Evolutionary conservation across 208 protist species (phyloP), one percentile per base, ranked within the genome.

Genomic region (Vickermania spadyakhi): DNA sequence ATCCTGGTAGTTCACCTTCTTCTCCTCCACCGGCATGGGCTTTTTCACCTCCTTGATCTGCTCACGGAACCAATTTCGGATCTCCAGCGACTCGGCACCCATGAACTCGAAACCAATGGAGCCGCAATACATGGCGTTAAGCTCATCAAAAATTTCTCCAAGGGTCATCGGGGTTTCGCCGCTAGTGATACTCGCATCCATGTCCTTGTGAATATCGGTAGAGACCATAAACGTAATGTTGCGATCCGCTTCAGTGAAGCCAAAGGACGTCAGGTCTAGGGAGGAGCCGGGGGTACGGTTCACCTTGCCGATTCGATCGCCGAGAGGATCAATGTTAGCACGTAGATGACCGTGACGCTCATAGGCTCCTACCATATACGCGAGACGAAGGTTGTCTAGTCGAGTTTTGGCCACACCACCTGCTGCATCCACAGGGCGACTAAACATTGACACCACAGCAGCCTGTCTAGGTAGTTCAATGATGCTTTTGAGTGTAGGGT

Each of bases 51-150:
- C 86, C 51, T 62, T 62, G 66, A 91, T 84, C 62, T 95, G 73
- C 53, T 97, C 77, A 21, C 93, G 79, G 64, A 98, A 92, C 96
- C 96, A 98, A 69, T 98, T 96, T 63, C 91, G 88, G 58, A 96
- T 71, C 26, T 98, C 86, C 56, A 92, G 81, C 72, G 84, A 89
- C 51, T 85, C 82, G 69, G 98, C 97, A 27, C 97, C 91, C 90
- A 98, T 97, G 77, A 98, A 99, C 82, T 98, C 96, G 66, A 93
- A 96, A 42, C 95, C 95, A 58, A 98, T 94, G 2, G 70, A 71
- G 23, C 84, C 83, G 62, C 86, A 96, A 79, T 98, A 98, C 70
- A 94, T 86, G 22, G 70, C 58, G 28, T 70, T 68, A 21, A 96
- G 76, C 49, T 81, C 69, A 11, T 69, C 70, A 51, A 91, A 65